phyloP scores from a whole-genome alignment of 257 asterid genomes.

The Lycium ferocissimum region DNA sequence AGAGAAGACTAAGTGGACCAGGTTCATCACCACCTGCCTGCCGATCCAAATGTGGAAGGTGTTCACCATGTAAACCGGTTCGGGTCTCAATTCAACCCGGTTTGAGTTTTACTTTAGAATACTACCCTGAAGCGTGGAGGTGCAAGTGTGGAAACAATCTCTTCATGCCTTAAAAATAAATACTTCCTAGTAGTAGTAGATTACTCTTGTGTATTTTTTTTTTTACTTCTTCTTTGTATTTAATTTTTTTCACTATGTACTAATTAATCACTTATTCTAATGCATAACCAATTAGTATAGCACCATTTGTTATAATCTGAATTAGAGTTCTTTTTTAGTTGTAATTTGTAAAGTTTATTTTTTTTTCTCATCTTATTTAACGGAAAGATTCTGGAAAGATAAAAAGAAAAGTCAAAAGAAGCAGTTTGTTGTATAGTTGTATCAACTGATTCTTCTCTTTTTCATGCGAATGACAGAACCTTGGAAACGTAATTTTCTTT shows the following conservation, averaged over 20 bases:
- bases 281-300: too few species aligned
- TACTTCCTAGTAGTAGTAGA: not conserved
- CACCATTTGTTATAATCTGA: not conserved
- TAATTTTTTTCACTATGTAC: not conserved
- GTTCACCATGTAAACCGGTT: constrained; percentile 80
- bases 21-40: constrained; percentile 91
- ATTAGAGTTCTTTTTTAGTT: not conserved
- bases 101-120: constrained; percentile 66
- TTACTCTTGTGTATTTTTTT: not conserved
- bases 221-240: not conserved
- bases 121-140: constrained; percentile 93
- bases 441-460: constrained; percentile 12
- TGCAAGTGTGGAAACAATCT: constrained; percentile 83
- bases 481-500: not conserved
- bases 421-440: constrained; percentile 1
- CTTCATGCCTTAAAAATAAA: constrained; percentile 60
- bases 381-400: not conserved
- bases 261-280: not conserved
- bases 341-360: not conserved
- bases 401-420: not conserved
- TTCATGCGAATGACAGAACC: constrained; percentile 22
- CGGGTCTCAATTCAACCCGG: constrained; percentile 88
- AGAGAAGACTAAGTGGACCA: constrained; percentile 23
- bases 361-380: not conserved
- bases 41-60: constrained; percentile 80